phyloP scores from a whole-genome alignment of 164 flowering plant genomes.

The Buxus sempervirens region DNA sequence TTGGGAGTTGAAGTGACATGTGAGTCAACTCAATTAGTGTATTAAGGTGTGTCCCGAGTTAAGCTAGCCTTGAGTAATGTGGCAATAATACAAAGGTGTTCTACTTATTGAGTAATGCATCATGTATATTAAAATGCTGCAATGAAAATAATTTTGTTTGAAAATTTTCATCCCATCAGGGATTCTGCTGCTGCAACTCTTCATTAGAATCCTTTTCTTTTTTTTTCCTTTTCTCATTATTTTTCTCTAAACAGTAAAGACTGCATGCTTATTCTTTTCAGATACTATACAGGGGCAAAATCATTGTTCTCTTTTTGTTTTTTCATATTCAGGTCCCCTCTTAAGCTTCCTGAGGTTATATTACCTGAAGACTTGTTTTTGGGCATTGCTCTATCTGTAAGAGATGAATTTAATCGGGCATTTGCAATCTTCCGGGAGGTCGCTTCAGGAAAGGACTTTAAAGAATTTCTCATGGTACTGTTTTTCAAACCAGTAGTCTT shows the following conservation, averaged over 20 bases:
- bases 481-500: neutral
- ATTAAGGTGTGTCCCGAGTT: too few relatives aligned
- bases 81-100: too few relatives aligned
- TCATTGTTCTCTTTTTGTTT: neutral
- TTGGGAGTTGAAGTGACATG: too few relatives aligned
- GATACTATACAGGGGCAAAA: neutral
- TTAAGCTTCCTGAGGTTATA: constrained; percentile 53
- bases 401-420: constrained; percentile 36
- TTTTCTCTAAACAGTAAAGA: neutral
- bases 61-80: too few relatives aligned
- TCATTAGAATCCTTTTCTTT: too few relatives aligned
- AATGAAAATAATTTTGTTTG: too few relatives aligned
- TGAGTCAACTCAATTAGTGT: too few relatives aligned
- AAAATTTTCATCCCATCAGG: too few relatives aligned
- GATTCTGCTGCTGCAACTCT: too few relatives aligned
- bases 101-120: too few relatives aligned
- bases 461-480: constrained; percentile 41
- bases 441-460: constrained; percentile 45
- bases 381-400: constrained; percentile 40
- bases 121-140: too few relatives aligned
- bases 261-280: neutral
- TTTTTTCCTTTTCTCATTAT: too few relatives aligned
- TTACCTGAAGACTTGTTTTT: constrained; percentile 60
- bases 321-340: constrained; percentile 45
- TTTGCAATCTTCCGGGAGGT: constrained; percentile 36